A percentile compares a stretch with the other conserved stretches of the same genome.
phyloP scores from a whole-genome alignment of 805 yeast genomes.

The Yamadazyma akitaensis region DNA sequence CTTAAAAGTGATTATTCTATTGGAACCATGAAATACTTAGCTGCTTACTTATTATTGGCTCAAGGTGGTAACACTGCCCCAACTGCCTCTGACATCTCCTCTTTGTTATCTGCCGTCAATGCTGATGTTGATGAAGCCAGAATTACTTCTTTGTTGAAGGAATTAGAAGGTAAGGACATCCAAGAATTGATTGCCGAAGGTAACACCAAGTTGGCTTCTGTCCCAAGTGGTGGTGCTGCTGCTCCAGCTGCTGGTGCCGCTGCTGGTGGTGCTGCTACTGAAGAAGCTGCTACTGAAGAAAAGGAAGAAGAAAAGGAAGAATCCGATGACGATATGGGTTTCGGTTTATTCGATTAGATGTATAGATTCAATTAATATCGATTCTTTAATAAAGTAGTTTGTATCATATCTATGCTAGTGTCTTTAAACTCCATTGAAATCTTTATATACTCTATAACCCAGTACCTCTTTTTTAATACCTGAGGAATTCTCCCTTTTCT shows the following conservation, averaged over 20 bases:
- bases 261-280: constrained; percentile 67
- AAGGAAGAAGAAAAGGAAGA: constrained; percentile 63
- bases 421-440: too few species aligned
- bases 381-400: neutral
- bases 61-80: constrained; percentile 96
- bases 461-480: neutral
- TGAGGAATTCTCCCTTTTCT: neutral
- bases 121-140: constrained; percentile 91
- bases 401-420: too few species aligned
- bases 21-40: constrained; percentile 84
- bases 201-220: constrained; percentile 92
- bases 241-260: constrained; percentile 70
- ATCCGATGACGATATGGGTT: constrained; percentile 75
- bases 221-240: constrained; percentile 98
- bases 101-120: constrained; percentile 91
- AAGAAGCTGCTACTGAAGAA: constrained; percentile 68
- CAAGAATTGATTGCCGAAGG: constrained; percentile 92
- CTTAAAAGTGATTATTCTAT: constrained; percentile 22
- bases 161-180: constrained; percentile 91
- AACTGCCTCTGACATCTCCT: constrained; percentile 85
- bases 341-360: constrained; percentile 94
- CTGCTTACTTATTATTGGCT: constrained; percentile 97
- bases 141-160: constrained; percentile 72
- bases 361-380: constrained; percentile 3
- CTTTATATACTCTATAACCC: neutral